Conservation (phyloP, 164 flowering plant species). For the Malania oleifera region DNA sequence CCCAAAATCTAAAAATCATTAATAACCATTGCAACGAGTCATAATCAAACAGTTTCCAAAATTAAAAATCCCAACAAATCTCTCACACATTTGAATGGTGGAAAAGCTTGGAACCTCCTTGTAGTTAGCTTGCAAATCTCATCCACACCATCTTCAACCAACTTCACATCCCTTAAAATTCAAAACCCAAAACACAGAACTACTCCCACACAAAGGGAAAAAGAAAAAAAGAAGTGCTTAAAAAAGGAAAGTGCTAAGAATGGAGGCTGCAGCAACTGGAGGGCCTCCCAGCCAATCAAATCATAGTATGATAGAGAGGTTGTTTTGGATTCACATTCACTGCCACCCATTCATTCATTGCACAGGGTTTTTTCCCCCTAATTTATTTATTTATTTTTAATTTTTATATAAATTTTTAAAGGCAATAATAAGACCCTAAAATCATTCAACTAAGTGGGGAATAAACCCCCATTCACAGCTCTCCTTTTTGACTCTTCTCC, state of each 20-base stretch:
- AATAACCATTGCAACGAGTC: too few relatives aligned
- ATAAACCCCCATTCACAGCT: too few relatives aligned
- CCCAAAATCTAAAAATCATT: too few relatives aligned
- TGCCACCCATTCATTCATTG: background rate
- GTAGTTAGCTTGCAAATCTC: constrained; percentile 20
- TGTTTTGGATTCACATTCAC: background rate
- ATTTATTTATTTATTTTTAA: too few relatives aligned
- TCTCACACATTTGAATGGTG: constrained; percentile 17
- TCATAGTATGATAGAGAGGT: background rate
- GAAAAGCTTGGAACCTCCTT: constrained; percentile 1
- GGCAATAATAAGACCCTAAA: background rate
- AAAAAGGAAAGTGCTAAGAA: background rate
- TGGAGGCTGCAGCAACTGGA: constrained; percentile 5
- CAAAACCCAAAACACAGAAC: background rate
- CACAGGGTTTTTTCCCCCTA: too few relatives aligned
- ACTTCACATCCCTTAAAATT: background rate
- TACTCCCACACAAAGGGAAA: background rate
- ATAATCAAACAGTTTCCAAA: too few relatives aligned
- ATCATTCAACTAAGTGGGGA: background rate
- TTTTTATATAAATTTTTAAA: constrained; percentile 2
- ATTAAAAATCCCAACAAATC: constrained; percentile 19
- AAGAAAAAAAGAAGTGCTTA: too few relatives aligned
- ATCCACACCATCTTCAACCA: constrained; percentile 17
- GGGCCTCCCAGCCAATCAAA: constrained; percentile 6
- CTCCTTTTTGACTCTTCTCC: constrained; percentile 10